Evolutionary conservation across 108 stramenopile species (phyloP).

Genomic region (Cylindrotheca closterium): DNA sequence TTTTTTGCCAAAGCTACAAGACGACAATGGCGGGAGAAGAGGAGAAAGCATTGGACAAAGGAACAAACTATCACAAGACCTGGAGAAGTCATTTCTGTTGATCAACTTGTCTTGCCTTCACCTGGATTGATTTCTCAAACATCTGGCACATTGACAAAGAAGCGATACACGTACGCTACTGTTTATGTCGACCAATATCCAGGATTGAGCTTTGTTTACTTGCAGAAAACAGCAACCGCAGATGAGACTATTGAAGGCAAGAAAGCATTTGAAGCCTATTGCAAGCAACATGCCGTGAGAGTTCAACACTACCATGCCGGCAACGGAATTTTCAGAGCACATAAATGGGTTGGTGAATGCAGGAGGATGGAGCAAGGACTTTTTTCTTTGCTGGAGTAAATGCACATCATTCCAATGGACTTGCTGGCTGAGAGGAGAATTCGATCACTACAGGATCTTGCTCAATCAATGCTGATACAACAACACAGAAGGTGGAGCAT

Average conservation of each 20-base stretch:
- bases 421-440: constrained; percentile 39
- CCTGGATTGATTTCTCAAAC: constrained; percentile 47
- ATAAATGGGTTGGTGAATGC: constrained; percentile 16
- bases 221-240: constrained; percentile 23
- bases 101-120: constrained; percentile 37
- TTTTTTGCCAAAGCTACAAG: constrained; percentile 6
- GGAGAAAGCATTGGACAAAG: neutral
- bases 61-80: constrained; percentile 3
- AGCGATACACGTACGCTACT: constrained; percentile 30
- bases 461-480: constrained; percentile 51
- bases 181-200: constrained; percentile 36
- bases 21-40: constrained; percentile 1
- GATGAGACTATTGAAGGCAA: constrained; percentile 40
- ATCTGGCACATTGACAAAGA: constrained; percentile 23
- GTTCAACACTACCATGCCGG: constrained; percentile 48
- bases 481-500: constrained; percentile 40
- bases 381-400: constrained; percentile 49
- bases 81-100: constrained; percentile 33
- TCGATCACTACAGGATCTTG: constrained; percentile 30
- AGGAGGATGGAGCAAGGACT: constrained; percentile 23
- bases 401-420: constrained; percentile 53
- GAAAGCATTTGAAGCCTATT: constrained; percentile 35
- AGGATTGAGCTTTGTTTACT: constrained; percentile 25
- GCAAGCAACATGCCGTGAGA: constrained; percentile 3
- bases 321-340: constrained; percentile 49